Evolutionary conservation across 2,329 filamentous ascomycete species (phyloP).

Genomic region (Fusarium pseudonygamai): DNA sequence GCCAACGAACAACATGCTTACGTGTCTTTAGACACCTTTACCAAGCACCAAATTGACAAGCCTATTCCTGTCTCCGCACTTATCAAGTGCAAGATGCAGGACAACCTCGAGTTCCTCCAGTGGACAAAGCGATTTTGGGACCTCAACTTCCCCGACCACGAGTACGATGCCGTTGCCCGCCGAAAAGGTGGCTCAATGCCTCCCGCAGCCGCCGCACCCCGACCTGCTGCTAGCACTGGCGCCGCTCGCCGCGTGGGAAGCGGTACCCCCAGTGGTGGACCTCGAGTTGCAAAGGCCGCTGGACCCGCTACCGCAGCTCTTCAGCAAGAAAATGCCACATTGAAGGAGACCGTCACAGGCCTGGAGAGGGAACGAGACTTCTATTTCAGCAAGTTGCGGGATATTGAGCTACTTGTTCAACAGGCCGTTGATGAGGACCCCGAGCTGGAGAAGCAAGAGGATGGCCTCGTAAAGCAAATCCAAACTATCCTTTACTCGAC

Average conservation of each 20-base stretch:
- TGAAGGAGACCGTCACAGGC: constrained; percentile 95
- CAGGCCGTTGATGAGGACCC: constrained; percentile 92
- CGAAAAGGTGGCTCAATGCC: constrained; percentile 79
- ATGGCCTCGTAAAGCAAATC: constrained; percentile 92
- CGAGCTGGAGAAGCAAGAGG: constrained; percentile 92
- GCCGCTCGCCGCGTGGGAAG: constrained; percentile 66
- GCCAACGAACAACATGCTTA: constrained; percentile 1
- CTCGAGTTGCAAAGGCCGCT: constrained; percentile 57
- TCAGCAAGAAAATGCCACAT: constrained; percentile 83
- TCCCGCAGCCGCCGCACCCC: constrained; percentile 58
- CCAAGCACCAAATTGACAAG: constrained; percentile 87
- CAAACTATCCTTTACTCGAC: constrained; percentile 97
- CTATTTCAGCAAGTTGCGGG: constrained; percentile 98
- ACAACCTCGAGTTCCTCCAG: constrained; percentile 98
- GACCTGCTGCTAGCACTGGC: constrained; percentile 59
- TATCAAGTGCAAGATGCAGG: constrained; percentile 99
- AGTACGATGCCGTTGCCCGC: constrained; percentile 90
- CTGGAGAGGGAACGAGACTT: constrained; percentile 97
- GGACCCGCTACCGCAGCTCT: constrained; percentile 75
- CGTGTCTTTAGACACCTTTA: constrained; percentile 73
- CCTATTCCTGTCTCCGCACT: constrained; percentile 88
- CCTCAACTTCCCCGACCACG: constrained; percentile 95
- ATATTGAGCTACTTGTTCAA: constrained; percentile 95
- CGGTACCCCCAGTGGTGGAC: constrained; percentile 66
- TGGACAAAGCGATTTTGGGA: constrained; percentile 99